These are phyloP conservation scores for Eimeria falciformis DNA, from an alignment of 169 alveolate genomes.

Conservation along the genomic window DNA sequence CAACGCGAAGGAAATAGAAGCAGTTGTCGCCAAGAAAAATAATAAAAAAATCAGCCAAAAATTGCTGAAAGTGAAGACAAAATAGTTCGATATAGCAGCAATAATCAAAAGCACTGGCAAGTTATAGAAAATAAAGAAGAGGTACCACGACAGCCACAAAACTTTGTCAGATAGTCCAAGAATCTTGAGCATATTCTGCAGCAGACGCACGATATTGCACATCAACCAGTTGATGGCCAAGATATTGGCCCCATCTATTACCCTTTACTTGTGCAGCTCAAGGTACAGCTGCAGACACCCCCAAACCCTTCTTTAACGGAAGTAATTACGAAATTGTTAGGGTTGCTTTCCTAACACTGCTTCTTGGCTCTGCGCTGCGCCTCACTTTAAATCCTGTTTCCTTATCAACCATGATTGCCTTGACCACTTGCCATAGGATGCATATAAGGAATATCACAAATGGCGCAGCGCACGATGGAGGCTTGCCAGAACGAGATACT, in stretches of 20 bases:
- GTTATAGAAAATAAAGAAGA: constrained; percentile 53
- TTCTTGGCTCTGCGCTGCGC: too few species aligned
- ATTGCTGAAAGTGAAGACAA: constrained; percentile 41
- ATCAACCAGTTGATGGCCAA: too few species aligned
- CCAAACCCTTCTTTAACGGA: too few species aligned
- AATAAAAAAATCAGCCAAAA: constrained; percentile 25
- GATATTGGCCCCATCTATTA: too few species aligned
- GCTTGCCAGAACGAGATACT: constrained; percentile 41
- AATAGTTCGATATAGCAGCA: background rate
- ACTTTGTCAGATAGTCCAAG: constrained; percentile 56
- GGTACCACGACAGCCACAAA: constrained; percentile 58
- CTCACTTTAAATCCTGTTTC: constrained; percentile 66
- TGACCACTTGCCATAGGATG: constrained; percentile 69
- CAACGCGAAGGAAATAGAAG: constrained; percentile 57
- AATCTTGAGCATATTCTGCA: constrained; percentile 67
- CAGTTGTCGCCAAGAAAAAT: background rate
- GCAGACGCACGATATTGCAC: background rate
- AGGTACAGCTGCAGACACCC: too few species aligned
- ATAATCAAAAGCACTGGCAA: constrained; percentile 37
- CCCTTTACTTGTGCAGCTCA: too few species aligned
- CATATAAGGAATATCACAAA: constrained; percentile 49
- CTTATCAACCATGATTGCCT: constrained; percentile 61
- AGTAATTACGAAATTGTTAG: background rate
- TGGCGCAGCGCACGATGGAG: constrained; percentile 53
- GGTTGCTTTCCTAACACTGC: background rate